Conservation (phyloP, 164 flowering plant species). For the Vitis rupestris region DNA sequence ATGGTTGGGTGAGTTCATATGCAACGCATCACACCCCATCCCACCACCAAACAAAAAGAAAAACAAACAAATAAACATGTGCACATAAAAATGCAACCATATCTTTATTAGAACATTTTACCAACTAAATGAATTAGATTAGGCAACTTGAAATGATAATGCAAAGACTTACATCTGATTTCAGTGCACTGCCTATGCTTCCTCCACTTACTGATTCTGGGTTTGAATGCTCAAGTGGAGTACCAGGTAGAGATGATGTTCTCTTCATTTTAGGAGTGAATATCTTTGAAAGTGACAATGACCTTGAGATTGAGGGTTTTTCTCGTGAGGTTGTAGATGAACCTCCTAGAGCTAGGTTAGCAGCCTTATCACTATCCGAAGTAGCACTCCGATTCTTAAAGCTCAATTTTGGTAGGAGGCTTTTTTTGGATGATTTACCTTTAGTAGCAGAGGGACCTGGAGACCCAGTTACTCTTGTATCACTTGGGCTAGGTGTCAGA, state of each 20-base stretch:
- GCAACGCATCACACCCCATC: too few relatives aligned
- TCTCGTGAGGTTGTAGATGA: conserved; percentile 26
- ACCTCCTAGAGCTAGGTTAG: conserved; percentile 21
- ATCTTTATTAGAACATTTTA: neutral
- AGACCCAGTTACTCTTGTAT: conserved; percentile 29
- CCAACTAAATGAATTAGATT: too few relatives aligned
- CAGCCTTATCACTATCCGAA: conserved; percentile 43
- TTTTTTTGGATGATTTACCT: conserved; percentile 41
- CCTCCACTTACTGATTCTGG: conserved; percentile 35
- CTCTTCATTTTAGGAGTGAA: conserved; percentile 60
- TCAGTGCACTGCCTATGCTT: conserved; percentile 23
- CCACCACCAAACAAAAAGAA: neutral
- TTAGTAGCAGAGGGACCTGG: conserved; percentile 40
- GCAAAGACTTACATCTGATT: conserved; percentile 31
- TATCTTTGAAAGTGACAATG: conserved; percentile 55
- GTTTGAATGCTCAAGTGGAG: conserved; percentile 28
- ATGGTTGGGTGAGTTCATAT: too few relatives aligned
- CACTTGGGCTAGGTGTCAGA: conserved; percentile 33
- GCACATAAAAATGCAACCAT: neutral
- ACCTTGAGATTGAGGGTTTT: conserved; percentile 46
- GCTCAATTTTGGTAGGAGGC: conserved; percentile 47
- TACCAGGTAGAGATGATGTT: conserved; percentile 58
- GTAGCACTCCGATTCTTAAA: conserved; percentile 35
- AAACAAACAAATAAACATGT: neutral
- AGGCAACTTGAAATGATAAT: neutral